These are phyloP conservation scores for Populus deltoides DNA, from an alignment of 345 rosid species.

Conservation along the genomic window DNA sequence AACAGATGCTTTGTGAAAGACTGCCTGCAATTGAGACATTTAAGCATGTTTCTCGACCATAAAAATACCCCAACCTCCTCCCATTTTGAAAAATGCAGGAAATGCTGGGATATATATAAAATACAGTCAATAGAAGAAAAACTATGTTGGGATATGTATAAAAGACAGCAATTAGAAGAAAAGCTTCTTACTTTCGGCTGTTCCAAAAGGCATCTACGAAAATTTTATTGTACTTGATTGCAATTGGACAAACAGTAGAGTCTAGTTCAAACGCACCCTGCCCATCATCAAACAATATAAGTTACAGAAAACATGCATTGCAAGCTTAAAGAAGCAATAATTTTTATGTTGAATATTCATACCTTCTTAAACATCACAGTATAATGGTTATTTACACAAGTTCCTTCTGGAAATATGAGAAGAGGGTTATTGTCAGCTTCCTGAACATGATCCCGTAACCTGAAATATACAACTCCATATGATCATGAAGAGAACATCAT, in stretches of 20 bases:
- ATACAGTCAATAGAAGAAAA: background rate
- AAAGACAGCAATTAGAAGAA: background rate
- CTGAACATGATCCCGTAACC: slow-evolving; percentile 87
- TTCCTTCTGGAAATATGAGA: slow-evolving; percentile 98
- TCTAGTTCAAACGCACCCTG: slow-evolving; percentile 98
- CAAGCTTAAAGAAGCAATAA: background rate
- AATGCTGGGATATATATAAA: background rate
- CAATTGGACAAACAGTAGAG: slow-evolving; percentile 91
- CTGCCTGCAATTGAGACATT: slow-evolving; percentile 56
- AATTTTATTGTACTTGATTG: slow-evolving; percentile 94
- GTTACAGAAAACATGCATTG: slow-evolving; percentile 5
- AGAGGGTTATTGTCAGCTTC: slow-evolving; percentile 92
- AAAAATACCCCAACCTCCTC: background rate
- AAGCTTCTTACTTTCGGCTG: slow-evolving; percentile 77
- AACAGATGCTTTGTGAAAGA: slow-evolving; percentile 95
- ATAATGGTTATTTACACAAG: slow-evolving; percentile 92
- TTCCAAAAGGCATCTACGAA: slow-evolving; percentile 99
- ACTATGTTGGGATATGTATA: background rate
- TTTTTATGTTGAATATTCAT: background rate
- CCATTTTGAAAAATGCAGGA: background rate
- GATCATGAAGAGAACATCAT: slow-evolving; percentile 14
- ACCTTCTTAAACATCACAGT: slow-evolving; percentile 99
- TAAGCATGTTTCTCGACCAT: background rate
- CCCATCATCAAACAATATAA: slow-evolving; percentile 26
- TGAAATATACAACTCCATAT: slow-evolving; percentile 38